Evolutionary conservation across 129 eudicot genomes (phyloP), one percentile per base, ranked within the genome.

Genomic region (Flaveria trinervia): DNA sequence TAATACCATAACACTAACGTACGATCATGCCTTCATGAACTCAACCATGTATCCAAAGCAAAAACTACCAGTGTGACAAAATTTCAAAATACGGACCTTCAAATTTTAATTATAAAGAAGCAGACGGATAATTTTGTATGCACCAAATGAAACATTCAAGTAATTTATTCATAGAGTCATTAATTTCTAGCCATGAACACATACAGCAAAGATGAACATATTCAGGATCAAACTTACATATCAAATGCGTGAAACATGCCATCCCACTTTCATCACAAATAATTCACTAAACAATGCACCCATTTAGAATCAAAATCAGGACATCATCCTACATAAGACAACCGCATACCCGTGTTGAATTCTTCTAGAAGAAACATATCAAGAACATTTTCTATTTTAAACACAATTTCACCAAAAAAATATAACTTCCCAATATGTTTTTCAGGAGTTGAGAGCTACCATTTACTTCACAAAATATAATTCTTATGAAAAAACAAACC

Each of bases 401-500:
- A 39, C 41, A 30, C 26, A 2, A 72, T 65, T 23, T 72, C 56
- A 65, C 59, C 25, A 68, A 70, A 46, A 46, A 70, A 60, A 16
- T 4, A 18, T 16, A 52, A 45, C 43, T 22, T 60, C 45, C 65
- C 4, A 49, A 14, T 14, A 45, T 0, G 61, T 46, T 45, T 48
- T 57, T 48, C 18, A 78, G 52, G 4, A 71, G 41, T 26, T 33
- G 13, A n/a, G 52, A 33, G 77, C 75, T 59, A 71, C 82, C 36
- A 12, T 5, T 72, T 16, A 22, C 66, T 71, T 79, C 72, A 70
- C 77, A 60, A 61, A 51, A 48, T 22, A 10, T 6, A 36, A 13
- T 61, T 71, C 51, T 17, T 14, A 18, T 13, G n/a, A 20, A 65
- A n/a, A 26, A 51, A 67, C 74, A 43, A 73, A 67, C 84, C 84